Conservation (phyloP, 169 alveolate species). For the Eimeria maxima region DNA sequence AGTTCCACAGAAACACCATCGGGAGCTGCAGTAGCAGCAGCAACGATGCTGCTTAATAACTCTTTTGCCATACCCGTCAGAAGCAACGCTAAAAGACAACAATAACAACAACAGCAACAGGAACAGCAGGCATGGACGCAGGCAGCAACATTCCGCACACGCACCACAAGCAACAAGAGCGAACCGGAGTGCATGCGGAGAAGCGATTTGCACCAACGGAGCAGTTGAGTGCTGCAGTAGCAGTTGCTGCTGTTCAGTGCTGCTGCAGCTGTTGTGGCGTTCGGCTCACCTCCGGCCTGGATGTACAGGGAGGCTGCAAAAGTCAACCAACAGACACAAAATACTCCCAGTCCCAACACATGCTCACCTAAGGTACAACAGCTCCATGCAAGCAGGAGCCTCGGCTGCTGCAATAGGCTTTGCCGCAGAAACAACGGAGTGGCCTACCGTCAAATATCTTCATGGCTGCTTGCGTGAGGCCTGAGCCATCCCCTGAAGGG, state of each 20-base stretch:
- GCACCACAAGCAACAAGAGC: neutral
- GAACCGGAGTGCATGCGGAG: no score
- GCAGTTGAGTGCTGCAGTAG: neutral
- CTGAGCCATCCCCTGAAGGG: neutral
- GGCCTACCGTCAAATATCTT: conserved; percentile 18
- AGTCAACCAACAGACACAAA: neutral
- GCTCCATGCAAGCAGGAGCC: no score
- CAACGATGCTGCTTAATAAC: neutral
- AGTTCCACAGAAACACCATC: conserved; percentile 10
- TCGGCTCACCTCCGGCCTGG: conserved; percentile 34
- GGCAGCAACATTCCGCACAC: neutral
- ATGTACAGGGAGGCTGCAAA: conserved; percentile 22
- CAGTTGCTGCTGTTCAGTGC: neutral
- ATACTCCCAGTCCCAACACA: no score
- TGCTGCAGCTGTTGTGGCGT: neutral
- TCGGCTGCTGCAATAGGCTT: no score
- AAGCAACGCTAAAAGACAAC: conserved; percentile 13
- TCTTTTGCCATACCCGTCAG: conserved; percentile 60
- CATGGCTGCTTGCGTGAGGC: neutral
- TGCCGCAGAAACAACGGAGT: neutral
- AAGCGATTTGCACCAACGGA: neutral
- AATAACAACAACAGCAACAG: neutral
- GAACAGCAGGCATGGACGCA: neutral
- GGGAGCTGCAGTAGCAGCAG: conserved; percentile 13
- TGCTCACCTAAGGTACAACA: no score